Evolutionary conservation across 371 early-diverging fungal genomes (phyloP), one percentile per base, ranked within the genome.

Genomic region (Dichotomocladium elegans): DNA sequence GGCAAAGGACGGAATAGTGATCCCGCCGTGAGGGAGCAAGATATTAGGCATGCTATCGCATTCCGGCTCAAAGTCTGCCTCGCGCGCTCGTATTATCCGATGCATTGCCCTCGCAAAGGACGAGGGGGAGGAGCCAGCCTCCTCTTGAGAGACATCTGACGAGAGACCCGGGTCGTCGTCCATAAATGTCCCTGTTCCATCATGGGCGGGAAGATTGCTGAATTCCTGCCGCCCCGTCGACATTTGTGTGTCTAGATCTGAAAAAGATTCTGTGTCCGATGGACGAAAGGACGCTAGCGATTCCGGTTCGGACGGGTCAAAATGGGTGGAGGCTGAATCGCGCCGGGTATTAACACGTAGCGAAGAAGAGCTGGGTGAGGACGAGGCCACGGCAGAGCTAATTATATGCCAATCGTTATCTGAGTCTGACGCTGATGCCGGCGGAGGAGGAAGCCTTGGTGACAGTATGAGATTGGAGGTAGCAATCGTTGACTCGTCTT

Each of bases 321-420:
- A 47, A n/a, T 43, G 15, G n/a, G 63, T 51, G 31, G 66, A 60
- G 6, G 26, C 28, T 27, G 22, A 46, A 35, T 46, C 46, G n/a
- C 41, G 54, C 5, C 33, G 44, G 48, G 21, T 2, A 47, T 57
- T 26, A 12, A 44, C 27, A 27, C 65, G 49, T 46, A 47, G 41
- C 15, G 55, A 40, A n/a, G 58, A 41, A 12, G n/a, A n/a, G n/a
- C n/a, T n/a, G n/a, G n/a, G n/a, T n/a, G n/a, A n/a, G n/a, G n/a
- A n/a, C n/a, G n/a, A n/a, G n/a, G n/a, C n/a, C n/a, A n/a, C n/a
- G n/a, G 68, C 46, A 21, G 69, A 58, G 43, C 58, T 72, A 14
- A 75, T 67, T 46, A 75, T 64, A 59, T 75, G 76, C 76, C 76
- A 75, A 42, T 75, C 74, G 17, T 53, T 74, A 14, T 74, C 76